Evolutionary conservation across 495 filamentous ascomycete genomes (phyloP).

Genomic region (Penicillium argentinense): DNA sequence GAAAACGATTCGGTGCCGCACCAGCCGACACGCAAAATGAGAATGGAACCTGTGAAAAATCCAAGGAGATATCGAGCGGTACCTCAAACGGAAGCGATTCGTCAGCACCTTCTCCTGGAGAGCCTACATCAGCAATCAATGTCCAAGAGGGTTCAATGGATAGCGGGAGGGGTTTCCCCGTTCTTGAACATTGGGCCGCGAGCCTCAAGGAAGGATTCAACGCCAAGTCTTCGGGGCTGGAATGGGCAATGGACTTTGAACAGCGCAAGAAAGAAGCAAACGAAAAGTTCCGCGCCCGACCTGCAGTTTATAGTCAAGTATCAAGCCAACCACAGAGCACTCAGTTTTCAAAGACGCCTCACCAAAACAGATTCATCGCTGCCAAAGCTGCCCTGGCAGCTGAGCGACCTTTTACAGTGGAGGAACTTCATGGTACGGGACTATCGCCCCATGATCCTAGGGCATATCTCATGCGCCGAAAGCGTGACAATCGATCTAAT

Average conservation of each 20-base stretch:
- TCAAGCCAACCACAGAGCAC: constrained; percentile 6
- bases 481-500: background rate
- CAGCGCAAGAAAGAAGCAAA: constrained; percentile 42
- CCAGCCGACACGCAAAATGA: background rate
- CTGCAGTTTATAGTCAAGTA: background rate
- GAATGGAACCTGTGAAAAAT: background rate
- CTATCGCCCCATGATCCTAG: constrained; percentile 35
- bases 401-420: constrained; percentile 3
- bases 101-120: constrained; percentile 6
- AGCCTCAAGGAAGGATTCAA: constrained; percentile 29
- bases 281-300: constrained; percentile 7
- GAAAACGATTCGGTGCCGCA: background rate
- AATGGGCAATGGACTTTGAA: constrained; percentile 44
- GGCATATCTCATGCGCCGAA: constrained; percentile 36
- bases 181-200: constrained; percentile 43
- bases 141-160: constrained; percentile 9
- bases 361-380: constrained; percentile 38
- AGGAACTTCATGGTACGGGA: background rate
- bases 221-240: constrained; percentile 21
- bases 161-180: constrained; percentile 32
- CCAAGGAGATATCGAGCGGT: background rate
- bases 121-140: background rate
- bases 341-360: constrained; percentile 25
- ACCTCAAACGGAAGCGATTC: background rate
- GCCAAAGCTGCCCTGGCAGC: constrained; percentile 35